Evolutionary conservation across 345 rosid genomes (phyloP).

Genomic region (Stellera chamaejasme): DNA sequence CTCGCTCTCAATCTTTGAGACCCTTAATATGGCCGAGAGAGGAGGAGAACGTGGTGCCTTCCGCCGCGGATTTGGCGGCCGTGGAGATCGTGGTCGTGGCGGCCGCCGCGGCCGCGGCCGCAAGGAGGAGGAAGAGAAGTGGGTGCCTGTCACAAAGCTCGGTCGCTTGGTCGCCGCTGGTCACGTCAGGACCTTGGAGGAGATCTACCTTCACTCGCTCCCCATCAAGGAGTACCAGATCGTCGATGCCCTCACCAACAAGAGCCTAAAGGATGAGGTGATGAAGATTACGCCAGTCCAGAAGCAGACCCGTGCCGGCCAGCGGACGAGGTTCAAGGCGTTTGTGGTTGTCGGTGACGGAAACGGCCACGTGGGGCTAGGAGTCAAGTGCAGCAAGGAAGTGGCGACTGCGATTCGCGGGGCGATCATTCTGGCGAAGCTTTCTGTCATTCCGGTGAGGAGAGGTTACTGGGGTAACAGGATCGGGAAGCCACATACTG

Average conservation of each 20-base stretch:
- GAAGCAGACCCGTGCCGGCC: slow-evolving; percentile 85
- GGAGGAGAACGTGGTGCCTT: slow-evolving; percentile 63
- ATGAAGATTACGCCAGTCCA: slow-evolving; percentile 94
- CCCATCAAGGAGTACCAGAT: slow-evolving; percentile 92
- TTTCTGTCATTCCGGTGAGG: slow-evolving; percentile 69
- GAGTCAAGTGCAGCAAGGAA: slow-evolving; percentile 76
- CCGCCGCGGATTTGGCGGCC: slow-evolving; percentile 53
- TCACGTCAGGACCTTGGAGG: slow-evolving; percentile 46
- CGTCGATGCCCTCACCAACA: slow-evolving; percentile 65
- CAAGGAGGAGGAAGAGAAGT: slow-evolving; percentile 59
- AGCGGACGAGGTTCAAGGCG: slow-evolving; percentile 78
- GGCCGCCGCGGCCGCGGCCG: slow-evolving; percentile 63
- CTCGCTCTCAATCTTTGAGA: neutral
- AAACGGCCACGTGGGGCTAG: slow-evolving; percentile 74
- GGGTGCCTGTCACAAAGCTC: slow-evolving; percentile 88
- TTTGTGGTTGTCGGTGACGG: slow-evolving; percentile 69
- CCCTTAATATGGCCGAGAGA: slow-evolving; percentile 51
- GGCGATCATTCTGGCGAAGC: slow-evolving; percentile 60
- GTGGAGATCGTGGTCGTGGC: slow-evolving; percentile 46
- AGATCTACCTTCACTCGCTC: slow-evolving; percentile 74
- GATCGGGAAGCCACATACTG: slow-evolving; percentile 85
- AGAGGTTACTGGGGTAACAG: slow-evolving; percentile 90
- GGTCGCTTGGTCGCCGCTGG: slow-evolving; percentile 66
- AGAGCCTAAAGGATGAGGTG: slow-evolving; percentile 77
- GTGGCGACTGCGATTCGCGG: slow-evolving; percentile 82